Conservation (phyloP, 108 stramenopile species). For the Discostella pseudostelligera region DNA sequence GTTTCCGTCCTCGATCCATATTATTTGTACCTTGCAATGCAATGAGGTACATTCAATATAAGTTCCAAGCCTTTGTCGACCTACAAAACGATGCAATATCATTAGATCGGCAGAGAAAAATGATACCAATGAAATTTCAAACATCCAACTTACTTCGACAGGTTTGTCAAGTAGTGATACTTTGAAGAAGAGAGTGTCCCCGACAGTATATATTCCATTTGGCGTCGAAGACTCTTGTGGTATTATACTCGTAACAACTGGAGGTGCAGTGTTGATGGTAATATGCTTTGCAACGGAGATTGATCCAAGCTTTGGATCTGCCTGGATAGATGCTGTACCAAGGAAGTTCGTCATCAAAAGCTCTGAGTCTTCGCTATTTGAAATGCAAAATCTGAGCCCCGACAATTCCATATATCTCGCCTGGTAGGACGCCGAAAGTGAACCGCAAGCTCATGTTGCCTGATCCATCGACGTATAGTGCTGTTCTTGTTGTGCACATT, state of each 20-base stretch:
- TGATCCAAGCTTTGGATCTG: conserved; percentile 21
- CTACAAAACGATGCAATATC: not conserved
- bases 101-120: not conserved
- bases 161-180: conserved; percentile 47
- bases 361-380: conserved; percentile 10
- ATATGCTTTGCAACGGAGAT: conserved; percentile 20
- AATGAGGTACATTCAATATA: conserved; percentile 12
- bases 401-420: conserved; percentile 20
- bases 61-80: conserved; percentile 31
- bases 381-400: conserved; percentile 19
- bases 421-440: conserved; percentile 34
- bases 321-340: conserved; percentile 22
- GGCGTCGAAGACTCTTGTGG: conserved; percentile 33
- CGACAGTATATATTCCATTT: conserved; percentile 39
- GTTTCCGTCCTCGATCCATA: conserved; percentile 30
- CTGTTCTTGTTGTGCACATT: conserved; percentile 35
- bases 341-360: conserved; percentile 26
- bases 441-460: conserved; percentile 42
- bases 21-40: conserved; percentile 32
- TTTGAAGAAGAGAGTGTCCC: conserved; percentile 39
- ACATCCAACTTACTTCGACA: conserved; percentile 28
- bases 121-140: not conserved
- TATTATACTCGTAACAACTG: conserved; percentile 22
- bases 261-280: conserved; percentile 36
- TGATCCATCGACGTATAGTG: conserved; percentile 35